Evolutionary conservation across 139 green algal genomes (phyloP).

Genomic region (Picochlorum costavermella): DNA sequence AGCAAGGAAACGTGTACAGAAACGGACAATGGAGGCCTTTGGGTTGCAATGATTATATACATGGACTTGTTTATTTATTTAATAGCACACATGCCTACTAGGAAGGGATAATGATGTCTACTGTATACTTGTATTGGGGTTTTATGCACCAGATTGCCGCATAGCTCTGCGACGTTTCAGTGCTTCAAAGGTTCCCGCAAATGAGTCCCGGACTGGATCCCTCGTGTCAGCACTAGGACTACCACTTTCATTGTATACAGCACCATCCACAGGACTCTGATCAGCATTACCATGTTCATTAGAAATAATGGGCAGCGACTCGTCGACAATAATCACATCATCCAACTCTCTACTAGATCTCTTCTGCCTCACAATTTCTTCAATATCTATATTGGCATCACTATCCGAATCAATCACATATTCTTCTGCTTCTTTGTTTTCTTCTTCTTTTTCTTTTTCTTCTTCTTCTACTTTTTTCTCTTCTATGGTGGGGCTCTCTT

Average conservation of each 20-base stretch:
- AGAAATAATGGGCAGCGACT: not conserved
- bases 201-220: not conserved
- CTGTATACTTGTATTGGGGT: not conserved
- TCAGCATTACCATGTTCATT: not conserved
- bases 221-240: not conserved
- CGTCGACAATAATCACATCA: too few species aligned
- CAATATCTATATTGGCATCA: constrained; percentile 6
- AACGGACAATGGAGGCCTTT: constrained; percentile 52
- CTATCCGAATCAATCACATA: constrained; percentile 3
- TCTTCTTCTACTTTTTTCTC: not conserved
- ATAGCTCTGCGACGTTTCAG: not conserved
- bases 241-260: not conserved
- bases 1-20: constrained; percentile 53
- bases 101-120: too few species aligned
- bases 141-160: not conserved
- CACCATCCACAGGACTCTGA: not conserved
- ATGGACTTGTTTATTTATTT: not conserved
- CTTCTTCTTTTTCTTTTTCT: not conserved
- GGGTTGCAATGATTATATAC: constrained; percentile 27
- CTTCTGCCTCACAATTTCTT: constrained; percentile 4
- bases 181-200: not conserved
- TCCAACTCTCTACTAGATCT: not conserved
- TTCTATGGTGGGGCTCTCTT: not conserved
- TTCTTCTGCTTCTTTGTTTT: not conserved
- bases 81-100: not conserved